These are phyloP conservation scores for Phoma sp. DNA, from an alignment of 2,329 filamentous ascomycete species.

Conservation along the genomic window DNA sequence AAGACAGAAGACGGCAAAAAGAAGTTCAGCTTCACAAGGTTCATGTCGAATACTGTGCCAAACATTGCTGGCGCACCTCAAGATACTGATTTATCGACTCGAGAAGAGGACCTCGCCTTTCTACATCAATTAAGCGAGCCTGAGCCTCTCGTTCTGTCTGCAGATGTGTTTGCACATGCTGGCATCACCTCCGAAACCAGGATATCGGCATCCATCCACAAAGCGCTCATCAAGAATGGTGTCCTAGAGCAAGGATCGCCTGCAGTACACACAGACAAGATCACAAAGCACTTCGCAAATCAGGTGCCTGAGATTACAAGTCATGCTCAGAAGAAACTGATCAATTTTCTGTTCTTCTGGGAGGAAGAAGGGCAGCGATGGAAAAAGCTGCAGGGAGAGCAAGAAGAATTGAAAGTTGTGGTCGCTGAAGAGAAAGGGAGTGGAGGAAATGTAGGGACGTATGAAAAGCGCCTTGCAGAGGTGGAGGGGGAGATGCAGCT, in stretches of 20 bases:
- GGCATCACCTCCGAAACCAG: constrained; percentile 6
- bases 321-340: constrained; percentile 11
- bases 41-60: constrained; percentile 8
- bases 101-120: constrained; percentile 10
- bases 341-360: constrained; percentile 16
- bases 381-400: constrained; percentile 2
- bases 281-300: constrained; percentile 8
- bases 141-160: constrained; percentile 5
- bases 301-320: constrained; percentile 8
- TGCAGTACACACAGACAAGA: constrained; percentile 2
- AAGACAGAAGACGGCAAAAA: constrained; percentile 4
- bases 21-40: constrained; percentile 14
- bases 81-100: background rate
- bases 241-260: constrained; percentile 1
- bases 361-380: constrained; percentile 8
- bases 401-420: constrained; percentile 7
- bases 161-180: constrained; percentile 6
- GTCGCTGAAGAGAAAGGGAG: constrained; percentile 2
- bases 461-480: constrained; percentile 13
- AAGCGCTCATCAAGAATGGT: constrained; percentile 6
- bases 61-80: constrained; percentile 10
- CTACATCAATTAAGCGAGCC: constrained; percentile 5
- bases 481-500: constrained; percentile 6
- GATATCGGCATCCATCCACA: constrained; percentile 1
- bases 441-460: constrained; percentile 1